Conservation (phyloP, 176 grass and related monocot species). For the Oryza officinalis region DNA sequence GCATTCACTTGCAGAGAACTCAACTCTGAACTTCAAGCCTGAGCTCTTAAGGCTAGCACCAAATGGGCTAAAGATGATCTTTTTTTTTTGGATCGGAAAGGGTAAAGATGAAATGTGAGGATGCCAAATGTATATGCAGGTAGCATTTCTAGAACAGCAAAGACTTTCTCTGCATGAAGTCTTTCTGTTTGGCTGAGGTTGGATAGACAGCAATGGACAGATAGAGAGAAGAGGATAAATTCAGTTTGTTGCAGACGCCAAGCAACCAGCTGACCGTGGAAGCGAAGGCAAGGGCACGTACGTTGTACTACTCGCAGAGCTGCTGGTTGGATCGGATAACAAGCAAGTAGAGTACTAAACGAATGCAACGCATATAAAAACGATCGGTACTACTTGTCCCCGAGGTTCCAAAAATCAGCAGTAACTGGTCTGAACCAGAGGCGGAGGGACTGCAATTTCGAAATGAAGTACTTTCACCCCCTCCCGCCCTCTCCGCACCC, state of each 20-base stretch:
- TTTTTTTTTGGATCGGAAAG: not conserved
- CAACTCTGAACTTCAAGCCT: not conserved
- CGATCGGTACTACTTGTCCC: not conserved
- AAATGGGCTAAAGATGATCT: not conserved
- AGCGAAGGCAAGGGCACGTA: not conserved
- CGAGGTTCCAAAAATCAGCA: not conserved
- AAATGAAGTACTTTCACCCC: no score
- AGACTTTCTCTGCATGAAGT: not conserved
- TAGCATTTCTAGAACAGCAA: not conserved
- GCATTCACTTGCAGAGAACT: not conserved
- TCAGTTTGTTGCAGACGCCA: not conserved
- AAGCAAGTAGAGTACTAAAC: not conserved
- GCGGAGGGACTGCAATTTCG: no score
- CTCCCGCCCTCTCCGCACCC: no score
- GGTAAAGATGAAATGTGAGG: not conserved
- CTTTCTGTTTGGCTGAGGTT: not conserved
- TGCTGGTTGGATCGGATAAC: not conserved
- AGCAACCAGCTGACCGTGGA: slow-evolving; percentile 6
- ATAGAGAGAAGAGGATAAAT: not conserved
- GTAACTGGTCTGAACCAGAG: no score
- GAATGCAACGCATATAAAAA: not conserved
- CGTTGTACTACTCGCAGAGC: not conserved
- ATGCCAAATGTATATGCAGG: not conserved
- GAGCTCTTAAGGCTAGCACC: not conserved
- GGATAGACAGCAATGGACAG: not conserved